These are phyloP conservation scores for Eimeria maxima DNA, from an alignment of 169 alveolate genomes.

Conservation along the genomic window DNA sequence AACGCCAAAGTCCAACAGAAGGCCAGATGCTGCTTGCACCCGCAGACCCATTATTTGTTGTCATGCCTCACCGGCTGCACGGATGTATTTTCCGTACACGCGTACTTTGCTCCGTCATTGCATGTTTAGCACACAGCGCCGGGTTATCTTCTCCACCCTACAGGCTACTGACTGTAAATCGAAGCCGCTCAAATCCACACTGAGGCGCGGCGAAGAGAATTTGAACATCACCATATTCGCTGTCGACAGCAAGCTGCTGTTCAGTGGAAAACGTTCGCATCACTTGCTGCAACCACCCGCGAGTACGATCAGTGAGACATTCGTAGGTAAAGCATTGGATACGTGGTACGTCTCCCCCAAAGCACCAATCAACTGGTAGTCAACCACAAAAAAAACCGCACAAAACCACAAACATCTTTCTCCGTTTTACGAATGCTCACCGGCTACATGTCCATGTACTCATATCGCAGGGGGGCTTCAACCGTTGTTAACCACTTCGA, in stretches of 20 bases:
- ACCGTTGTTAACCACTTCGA: too few species aligned
- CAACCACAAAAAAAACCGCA: not conserved
- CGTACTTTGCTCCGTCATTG: not conserved
- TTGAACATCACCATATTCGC: not conserved
- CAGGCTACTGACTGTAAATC: not conserved
- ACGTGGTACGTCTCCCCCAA: not conserved
- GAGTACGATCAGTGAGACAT: not conserved
- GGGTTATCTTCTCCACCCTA: not conserved
- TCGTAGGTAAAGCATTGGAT: not conserved
- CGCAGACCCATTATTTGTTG: not conserved
- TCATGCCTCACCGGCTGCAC: not conserved
- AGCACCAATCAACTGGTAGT: not conserved
- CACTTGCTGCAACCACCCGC: not conserved
- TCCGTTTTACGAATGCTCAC: not conserved
- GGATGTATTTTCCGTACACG: not conserved
- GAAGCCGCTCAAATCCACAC: not conserved
- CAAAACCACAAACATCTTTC: not conserved
- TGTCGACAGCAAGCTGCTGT: not conserved
- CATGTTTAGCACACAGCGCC: not conserved
- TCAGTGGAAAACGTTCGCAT: not conserved
- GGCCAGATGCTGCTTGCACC: not conserved
- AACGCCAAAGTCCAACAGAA: not conserved
- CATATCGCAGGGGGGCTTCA: not conserved
- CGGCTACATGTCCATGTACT: not conserved
- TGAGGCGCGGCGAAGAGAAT: not conserved